Base-by-base conservation (phyloP, 2,329 filamentous ascomycete species). In the Arachnomyces sp. region DNA sequence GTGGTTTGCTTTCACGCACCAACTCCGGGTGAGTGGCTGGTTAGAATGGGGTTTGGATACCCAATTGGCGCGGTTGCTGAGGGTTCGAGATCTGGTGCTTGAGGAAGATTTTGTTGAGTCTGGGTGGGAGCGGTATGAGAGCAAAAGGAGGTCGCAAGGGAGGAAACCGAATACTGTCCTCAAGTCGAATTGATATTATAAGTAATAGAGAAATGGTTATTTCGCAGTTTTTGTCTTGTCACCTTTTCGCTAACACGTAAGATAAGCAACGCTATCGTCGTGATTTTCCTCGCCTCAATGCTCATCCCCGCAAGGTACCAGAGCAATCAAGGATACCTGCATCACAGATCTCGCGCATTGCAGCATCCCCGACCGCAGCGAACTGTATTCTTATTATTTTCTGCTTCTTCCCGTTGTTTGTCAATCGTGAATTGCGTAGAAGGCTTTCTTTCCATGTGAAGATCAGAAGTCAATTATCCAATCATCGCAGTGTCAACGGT, bases 61-160 rank as follows among this genome's bases (percentile, higher is more conserved):
- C 28, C 74, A 77, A 18, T 52, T 84, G 3, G 75, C 78, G 3
- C 75, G 76, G 54, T 73, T 79, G 48, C 67, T 92, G 35, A 74
- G 90, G 44, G 68, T 94, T 35, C 74, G 92, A 44, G 92, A 98
- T 62, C 66, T 98, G 46, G 79, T 93, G 9, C 73, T 93, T 5
- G 82, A 84, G 59, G 90, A 96, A 65, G 90, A 96, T 63, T 65
- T 95, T 52, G 82, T 82, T 28, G 87, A 95, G 67, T 83, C 88
- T 31, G 92, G 92, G 2, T 98, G 90, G 90, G 86, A 89, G 65
- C 82, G 85, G 59, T 96, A 89, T 87, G 82, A 90, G 61, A 69
- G 71, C 36, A 61, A 65, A 40, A 65, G 66, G 43, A 63, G 59
- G 37, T 50, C 55, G 48, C 62, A 53, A 38, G 51, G 46, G 50